A percentile compares a stretch with the other conserved stretches of the same genome.
These are phyloP conservation scores for Fomitopsis serialis DNA, from an alignment of 768 basidiomycete genomes.

Conservation along the genomic window DNA sequence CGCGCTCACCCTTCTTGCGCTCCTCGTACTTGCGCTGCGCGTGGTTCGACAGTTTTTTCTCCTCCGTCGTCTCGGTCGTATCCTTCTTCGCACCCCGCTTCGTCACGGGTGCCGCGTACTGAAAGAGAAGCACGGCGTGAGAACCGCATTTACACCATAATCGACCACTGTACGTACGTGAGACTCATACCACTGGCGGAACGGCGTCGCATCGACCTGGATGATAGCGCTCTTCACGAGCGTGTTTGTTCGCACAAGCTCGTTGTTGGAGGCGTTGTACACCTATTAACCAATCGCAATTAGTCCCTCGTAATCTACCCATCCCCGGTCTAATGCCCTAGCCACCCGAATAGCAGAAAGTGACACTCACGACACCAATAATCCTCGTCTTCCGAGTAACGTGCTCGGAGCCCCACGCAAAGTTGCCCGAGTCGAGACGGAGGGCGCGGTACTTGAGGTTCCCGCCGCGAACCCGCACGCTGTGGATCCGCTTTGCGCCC, in stretches of 20 bases:
- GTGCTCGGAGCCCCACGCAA: conserved; percentile 96
- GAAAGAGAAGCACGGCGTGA: conserved; percentile 5
- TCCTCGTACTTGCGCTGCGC: conserved; percentile 82
- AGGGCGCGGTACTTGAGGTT: conserved; percentile 95
- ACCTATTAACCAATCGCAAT: conserved; percentile 43
- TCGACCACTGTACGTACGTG: conserved; percentile 59
- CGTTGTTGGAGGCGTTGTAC: conserved; percentile 99
- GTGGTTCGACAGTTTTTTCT: conserved; percentile 86
- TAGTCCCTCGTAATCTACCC: background rate
- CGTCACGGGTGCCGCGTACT: conserved; percentile 95
- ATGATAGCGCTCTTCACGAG: conserved; percentile 96
- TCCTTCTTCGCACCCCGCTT: conserved; percentile 75
- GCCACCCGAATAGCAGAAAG: background rate
- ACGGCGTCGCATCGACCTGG: conserved; percentile 96
- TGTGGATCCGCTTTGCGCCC: conserved; percentile 91
- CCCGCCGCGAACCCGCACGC: conserved; percentile 92
- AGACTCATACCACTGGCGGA: conserved; percentile 99
- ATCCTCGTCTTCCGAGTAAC: conserved; percentile 93
- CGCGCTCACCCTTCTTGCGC: conserved; percentile 81
- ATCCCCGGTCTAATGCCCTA: too few species aligned
- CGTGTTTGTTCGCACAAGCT: conserved; percentile 99
- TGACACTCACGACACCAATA: conserved; percentile 80
- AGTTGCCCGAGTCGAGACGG: conserved; percentile 95
- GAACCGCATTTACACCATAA: background rate
- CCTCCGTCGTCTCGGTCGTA: conserved; percentile 48